phyloP scores from a whole-genome alignment of 768 basidiomycete genomes.

The Kwoniella pini region DNA sequence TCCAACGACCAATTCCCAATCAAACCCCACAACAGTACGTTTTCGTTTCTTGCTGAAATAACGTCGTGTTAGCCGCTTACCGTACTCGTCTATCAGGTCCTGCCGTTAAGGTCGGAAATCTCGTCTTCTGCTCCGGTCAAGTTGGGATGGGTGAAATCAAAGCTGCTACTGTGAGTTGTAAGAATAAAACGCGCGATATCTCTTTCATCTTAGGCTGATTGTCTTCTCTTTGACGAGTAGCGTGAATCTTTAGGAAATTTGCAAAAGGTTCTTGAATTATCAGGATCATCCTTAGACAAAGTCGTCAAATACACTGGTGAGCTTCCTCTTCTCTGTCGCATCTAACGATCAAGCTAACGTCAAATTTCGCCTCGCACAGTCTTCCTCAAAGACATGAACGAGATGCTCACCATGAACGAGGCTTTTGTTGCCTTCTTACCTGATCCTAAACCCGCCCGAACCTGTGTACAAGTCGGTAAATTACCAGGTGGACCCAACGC shows the following conservation, averaged over 20 bases:
- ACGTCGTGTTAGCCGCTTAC: too few relatives aligned
- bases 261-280: conserved; percentile 38
- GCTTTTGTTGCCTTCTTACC: conserved; percentile 28
- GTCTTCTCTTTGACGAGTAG: background rate
- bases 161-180: conserved; percentile 41
- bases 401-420: conserved; percentile 42
- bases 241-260: conserved; percentile 26
- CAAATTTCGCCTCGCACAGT: background rate
- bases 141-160: conserved; percentile 43
- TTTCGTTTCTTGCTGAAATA: background rate
- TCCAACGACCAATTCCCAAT: conserved; percentile 3
- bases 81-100: conserved; percentile 14
- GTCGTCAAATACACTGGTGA: conserved; percentile 32
- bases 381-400: conserved; percentile 35
- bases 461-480: conserved; percentile 21
- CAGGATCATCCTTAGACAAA: conserved; percentile 33
- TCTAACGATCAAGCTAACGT: background rate
- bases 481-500: conserved; percentile 14
- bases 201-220: background rate
- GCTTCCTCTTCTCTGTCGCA: background rate
- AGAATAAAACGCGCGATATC: background rate
- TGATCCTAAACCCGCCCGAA: conserved; percentile 13
- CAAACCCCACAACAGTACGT: conserved; percentile 3
- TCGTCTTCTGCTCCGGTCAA: conserved; percentile 47
- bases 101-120: conserved; percentile 43